Evolutionary conservation across 768 basidiomycete species (phyloP), one percentile per base, ranked within the genome.

Genomic region (Cubamyces lactineus): DNA sequence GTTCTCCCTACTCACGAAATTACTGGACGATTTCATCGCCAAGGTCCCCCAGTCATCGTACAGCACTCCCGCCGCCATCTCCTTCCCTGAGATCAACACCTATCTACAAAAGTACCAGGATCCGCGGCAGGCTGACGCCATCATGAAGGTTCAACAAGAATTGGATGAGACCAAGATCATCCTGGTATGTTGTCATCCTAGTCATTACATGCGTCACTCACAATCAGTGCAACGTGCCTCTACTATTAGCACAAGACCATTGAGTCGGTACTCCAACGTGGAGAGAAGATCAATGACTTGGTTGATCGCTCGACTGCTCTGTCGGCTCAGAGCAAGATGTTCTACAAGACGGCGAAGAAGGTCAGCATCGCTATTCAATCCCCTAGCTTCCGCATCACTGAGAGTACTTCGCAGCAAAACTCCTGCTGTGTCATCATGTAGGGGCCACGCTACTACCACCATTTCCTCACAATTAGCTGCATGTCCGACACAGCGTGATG

Each of bases 311-410:
- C 95, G 58, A 88, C 92, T 71, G 88, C 89, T 38, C 76, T 98
- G 57, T 93, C 94, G 41, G 79, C 85, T 16, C 93, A 95, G 78
- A 93, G 87, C 77, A 98, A 98, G 86, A 91, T 93, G 89, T 99
- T 99, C 74, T 98, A 98, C 81, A 97, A 98, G 89, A 97, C 96
- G 8, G 94, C 96, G 2, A 98, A 98, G 90, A 96, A 96, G 90
- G 96, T 94, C 57, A 53, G 83, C 70, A 3, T 19, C 52, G 30
- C 19, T 19, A 11, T 26, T n/a, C 11, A 19, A n/a, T n/a, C 13
- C 19, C 8, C 12, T 24, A 17, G 8, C 4, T 11, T 26, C 41
- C 17, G 1, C 11, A 12, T 34, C 1, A 24, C 39, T 30, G 0
- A 39, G 38, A 16, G 15, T 17, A 28, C 13, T 19, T 50, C 59